Evolutionary conservation across 2,329 filamentous ascomycete genomes (phyloP), one percentile per base, ranked within the genome.

Genomic region (Fonsecaea pedrosoi): DNA sequence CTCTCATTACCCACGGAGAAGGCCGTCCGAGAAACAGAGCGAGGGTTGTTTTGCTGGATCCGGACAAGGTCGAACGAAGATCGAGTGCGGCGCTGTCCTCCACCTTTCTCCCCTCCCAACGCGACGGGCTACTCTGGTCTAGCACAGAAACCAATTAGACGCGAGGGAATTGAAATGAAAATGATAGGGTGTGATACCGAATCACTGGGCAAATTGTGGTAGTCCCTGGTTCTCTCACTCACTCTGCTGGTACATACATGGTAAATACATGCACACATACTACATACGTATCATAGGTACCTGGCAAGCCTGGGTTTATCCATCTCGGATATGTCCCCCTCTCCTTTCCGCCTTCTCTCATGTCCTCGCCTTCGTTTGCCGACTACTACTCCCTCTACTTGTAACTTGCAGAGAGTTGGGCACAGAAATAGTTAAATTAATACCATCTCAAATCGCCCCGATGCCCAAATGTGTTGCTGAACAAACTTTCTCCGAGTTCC

Each of bases 1-100:
- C 21, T 18, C 45, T 50, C 45, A 25, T 50, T 13, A 13, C 45
- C 45, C 45, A 50, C 45, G 45, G 45, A 50, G 45, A 50, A 50
- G 45, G 45, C 45, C 45, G 45, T 50, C 45, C 4, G 18, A 8
- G 45, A 45, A 15, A 10, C 4, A 9, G 4, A 10, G 18, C 30
- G 45, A 50, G 45, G 45, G 45, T 50, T 50, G 5, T 50, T 50
- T 50, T 50, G 45, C 45, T 50, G 21, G 3, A 30, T 50, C 18
- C 45, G 45, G 45, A 50, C 9, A 50, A 50, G 21, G 45, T 30
- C 45, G 21, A 50, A 21, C 8, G 12, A 40, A 40, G 15, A 40
- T 40, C 9, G 37, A 40, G 3, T 9, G 15, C 15, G 37, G 10
- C 37, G 15, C 4, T 9, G 9, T 12, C 37, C 37, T 12, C 37